Evolutionary conservation across 345 rosid genomes (phyloP), one percentile per base, ranked within the genome.

Genomic region (Eucalyptus camaldulensis): DNA sequence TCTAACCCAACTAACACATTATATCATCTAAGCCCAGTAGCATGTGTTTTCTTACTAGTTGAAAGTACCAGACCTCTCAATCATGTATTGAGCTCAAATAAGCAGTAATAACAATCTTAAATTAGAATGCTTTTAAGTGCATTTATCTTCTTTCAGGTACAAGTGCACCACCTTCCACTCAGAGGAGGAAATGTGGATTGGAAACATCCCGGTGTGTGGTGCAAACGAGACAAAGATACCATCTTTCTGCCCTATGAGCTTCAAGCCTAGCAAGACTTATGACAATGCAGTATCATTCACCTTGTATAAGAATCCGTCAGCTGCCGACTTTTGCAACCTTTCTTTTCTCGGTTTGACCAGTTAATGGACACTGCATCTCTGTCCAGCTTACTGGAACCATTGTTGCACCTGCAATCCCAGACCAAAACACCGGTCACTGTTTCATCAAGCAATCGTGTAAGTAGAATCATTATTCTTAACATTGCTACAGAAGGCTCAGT

Each of bases 341-440:
- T 90, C 98, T 94, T 80, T 86, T 93, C 96, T 96, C 98, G 2
- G 92, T 94, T 93, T 97, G 99, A 50, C 99, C 95, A 0, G 99
- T 96, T 93, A 94, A 86, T 8, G 98, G 98, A 88, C 99, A 97
- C 88, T 96, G 99, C 99, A 97, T 95, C 93, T 97, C 97, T 2
- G 98, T 96, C 99, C 99, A 97, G 89, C 98, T 97, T 88, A 96
- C 89, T 1, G 99, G 99, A 86, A 96, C 95, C 99, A 97, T 94
- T 69, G 98, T 92, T 89, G 93, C 98, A 47, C 99, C 99, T 96
- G 90, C 87, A 90, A 83, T 85, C 90, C 89, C 90, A 21, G 85
- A 88, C 86, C 80, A 72, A 27, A 53, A 53, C 12, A 67, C 83
- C 27, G 8, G 5, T 76, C 47, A 40, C 85, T 21, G 85, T 76